Evolutionary conservation across 2,329 filamentous ascomycete genomes (phyloP), one percentile per base, ranked within the genome.

Genomic region (Trichoderma atroviride): DNA sequence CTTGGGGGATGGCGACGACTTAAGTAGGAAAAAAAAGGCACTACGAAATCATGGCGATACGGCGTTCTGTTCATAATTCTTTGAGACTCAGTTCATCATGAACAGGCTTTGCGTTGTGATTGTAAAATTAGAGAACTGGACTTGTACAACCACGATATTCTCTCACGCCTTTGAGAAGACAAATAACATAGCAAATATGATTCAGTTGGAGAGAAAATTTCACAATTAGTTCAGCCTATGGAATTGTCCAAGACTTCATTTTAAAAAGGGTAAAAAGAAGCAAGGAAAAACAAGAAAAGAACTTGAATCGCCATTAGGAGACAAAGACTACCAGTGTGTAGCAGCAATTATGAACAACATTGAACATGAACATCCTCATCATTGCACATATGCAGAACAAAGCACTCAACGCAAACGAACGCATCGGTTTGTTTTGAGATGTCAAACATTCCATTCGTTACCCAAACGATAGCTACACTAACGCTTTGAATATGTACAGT

Each of bases 371-470:
- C n/a, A 50, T 13, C 43, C 13, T 4, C 24, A 61, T n/a, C 24
- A 16, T 31, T 22, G 6, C 58, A 22, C 24, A 22, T 6, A 50
- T 31, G n/a, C 37, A 11, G 37, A n/a, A 33, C 16, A 47, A 9
- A 60, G 6, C 24, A 61, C 4, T 50, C 47, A 24, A 5, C 19
- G 10, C 47, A 50, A 50, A 50, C 9, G 11, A 50, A 1, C 10
- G 13, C 11, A 7, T 4, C 47, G 11, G 4, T 19, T 24, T 24
- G n/a, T 24, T 24, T 22, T 22, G 43, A 50, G 11, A 50, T 61
- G 16, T 50, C 24, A n/a, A 31, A 19, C 59, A 19, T 62, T 62
- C 24, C 59, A 52, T 62, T 62, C 59, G 31, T 62, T 35, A 52
- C 31, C 59, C 59, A 62, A 35, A n/a, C n/a, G n/a, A n/a, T 62